phyloP scores from a whole-genome alignment of 352 stramenopile genomes.

The Globisporangium parvum region DNA sequence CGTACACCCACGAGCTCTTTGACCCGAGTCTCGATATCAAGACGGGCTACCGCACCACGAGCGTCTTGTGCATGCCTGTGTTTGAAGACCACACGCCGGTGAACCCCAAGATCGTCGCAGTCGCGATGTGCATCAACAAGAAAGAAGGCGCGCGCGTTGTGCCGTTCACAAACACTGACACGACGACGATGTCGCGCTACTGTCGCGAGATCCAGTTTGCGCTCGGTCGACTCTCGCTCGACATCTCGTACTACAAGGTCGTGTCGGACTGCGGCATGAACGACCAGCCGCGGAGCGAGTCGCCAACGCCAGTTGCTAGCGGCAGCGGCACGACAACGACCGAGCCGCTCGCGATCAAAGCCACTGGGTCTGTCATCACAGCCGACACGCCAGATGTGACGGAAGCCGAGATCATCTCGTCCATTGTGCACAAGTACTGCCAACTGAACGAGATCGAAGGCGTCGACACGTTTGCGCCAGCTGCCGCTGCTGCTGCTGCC shows the following conservation, averaged over 20 bases:
- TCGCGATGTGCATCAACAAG: slow-evolving; percentile 91
- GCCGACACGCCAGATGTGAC: slow-evolving; percentile 12
- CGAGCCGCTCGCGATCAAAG: slow-evolving; percentile 7
- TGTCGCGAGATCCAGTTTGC: slow-evolving; percentile 64
- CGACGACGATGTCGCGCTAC: slow-evolving; percentile 48
- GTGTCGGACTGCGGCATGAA: slow-evolving; percentile 37
- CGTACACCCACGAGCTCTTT: slow-evolving; percentile 67
- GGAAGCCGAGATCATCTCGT: slow-evolving; percentile 54
- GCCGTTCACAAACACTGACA: slow-evolving; percentile 52
- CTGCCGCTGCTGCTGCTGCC: neutral
- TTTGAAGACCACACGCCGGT: slow-evolving; percentile 52
- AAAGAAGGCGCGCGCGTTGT: slow-evolving; percentile 63
- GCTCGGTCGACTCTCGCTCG: slow-evolving; percentile 52
- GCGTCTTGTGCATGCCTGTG: slow-evolving; percentile 66
- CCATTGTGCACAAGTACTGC: slow-evolving; percentile 51
- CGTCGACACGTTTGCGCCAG: neutral
- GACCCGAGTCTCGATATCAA: slow-evolving; percentile 60
- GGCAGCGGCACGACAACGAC: no score
- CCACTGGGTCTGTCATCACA: no score
- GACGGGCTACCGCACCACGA: slow-evolving; percentile 73
- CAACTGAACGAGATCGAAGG: neutral
- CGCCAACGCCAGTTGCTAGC: no score
- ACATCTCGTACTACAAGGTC: slow-evolving; percentile 80
- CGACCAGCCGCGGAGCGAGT: slow-evolving; percentile 2
- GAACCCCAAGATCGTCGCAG: slow-evolving; percentile 49